Evolutionary conservation across 352 stramenopile genomes (phyloP), one percentile per base, ranked within the genome.

Genomic region (Globisporangium megalacanthum): DNA sequence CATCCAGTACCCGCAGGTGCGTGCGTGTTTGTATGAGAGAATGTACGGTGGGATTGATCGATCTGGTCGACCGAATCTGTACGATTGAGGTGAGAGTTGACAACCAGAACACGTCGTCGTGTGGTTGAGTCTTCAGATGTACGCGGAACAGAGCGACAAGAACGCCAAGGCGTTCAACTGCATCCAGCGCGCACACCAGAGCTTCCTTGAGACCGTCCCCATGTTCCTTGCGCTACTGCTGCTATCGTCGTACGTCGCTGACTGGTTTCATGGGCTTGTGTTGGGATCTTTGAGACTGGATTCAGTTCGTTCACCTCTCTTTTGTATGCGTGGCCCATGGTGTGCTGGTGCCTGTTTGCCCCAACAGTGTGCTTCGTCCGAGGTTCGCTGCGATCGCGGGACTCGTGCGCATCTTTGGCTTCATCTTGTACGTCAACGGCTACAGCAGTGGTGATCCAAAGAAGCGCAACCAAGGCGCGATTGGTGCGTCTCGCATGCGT

Each of bases 101-200:
- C 45, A 35, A 11, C 19, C n/a, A n/a, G 20, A 50, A 14, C 6
- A 9, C 13, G 13, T 33, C 3, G 45, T 1, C 6, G 29, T 33
- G 13, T 14, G 11, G 10, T 35, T 50, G 45, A 15, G 8, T 13
- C 10, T 42, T 20, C 63, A 92, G 75, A 89, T 96, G 70, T 96
- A 96, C 65, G 88, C 86, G 1, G 83, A 97, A 56, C 69, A 93
- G 64, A 84, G 67, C 54, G 83, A 92, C 61, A 94, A 97, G 69
- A 82, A 97, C 62, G 86, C 77, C 53, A 92, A 80, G 61, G 83
- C 73, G 4, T 83, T 59, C 42, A 59, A 59, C 53, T 59, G 45
- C 29, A 35, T 54, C 1, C 49, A 54, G 49, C 49, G 49, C 46
- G 84, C 77, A 20, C 90, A 98, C 74, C 92, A 98, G 69, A 95